Conservation (phyloP, 179 eudicot species). For the Beta corolliflora region DNA sequence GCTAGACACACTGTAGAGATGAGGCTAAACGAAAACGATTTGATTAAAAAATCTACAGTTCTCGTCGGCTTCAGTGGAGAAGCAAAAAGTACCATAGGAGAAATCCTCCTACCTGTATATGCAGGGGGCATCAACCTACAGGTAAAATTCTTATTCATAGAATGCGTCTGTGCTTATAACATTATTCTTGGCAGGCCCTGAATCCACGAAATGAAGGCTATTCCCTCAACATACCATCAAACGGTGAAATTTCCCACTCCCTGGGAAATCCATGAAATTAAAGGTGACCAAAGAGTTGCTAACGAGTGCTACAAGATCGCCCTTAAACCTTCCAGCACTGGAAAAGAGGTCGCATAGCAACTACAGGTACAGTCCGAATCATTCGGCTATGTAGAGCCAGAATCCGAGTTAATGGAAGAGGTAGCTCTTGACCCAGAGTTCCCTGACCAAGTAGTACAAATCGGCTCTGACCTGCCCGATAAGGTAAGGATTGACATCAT, state of each 20-base stretch:
- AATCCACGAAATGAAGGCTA: too few relatives aligned
- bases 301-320: neutral
- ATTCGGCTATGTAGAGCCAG: neutral
- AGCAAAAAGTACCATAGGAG: neutral
- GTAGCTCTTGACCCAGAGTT: too few relatives aligned
- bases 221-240: too few relatives aligned
- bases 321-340: neutral
- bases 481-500: too few relatives aligned
- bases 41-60: neutral
- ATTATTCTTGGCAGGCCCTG: too few relatives aligned
- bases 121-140: neutral
- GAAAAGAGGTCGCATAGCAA: neutral
- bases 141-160: too few relatives aligned
- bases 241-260: neutral
- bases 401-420: neutral
- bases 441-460: too few relatives aligned
- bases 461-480: too few relatives aligned
- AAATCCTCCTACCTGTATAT: neutral
- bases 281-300: neutral
- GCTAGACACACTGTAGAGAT: neutral
- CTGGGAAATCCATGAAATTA: neutral
- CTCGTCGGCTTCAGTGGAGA: conserved; percentile 21
- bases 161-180: too few relatives aligned
- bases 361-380: neutral
- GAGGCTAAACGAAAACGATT: neutral